These are phyloP conservation scores for Phaeomoniella chlamydospora DNA, from an alignment of 2,329 filamentous ascomycete genomes.

Conservation along the genomic window DNA sequence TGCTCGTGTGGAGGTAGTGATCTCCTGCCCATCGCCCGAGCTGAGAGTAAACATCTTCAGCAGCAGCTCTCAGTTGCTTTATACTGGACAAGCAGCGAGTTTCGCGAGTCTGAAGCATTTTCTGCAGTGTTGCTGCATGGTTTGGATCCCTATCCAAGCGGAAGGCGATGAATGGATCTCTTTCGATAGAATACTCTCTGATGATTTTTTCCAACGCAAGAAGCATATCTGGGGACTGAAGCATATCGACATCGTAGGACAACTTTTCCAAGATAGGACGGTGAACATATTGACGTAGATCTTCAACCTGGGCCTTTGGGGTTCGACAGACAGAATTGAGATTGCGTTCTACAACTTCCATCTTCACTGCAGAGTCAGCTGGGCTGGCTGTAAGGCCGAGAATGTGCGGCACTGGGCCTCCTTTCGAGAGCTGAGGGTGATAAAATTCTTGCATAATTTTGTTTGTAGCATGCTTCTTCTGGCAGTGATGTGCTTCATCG, in stretches of 20 bases:
- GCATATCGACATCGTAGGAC: conserved; percentile 10
- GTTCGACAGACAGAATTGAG: conserved; percentile 56
- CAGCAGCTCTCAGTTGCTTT: not conserved
- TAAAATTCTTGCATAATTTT: conserved; percentile 64
- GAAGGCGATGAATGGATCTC: conserved; percentile 48
- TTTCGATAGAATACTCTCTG: conserved; percentile 34
- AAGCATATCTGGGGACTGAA: conserved; percentile 19
- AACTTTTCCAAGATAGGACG: conserved; percentile 41
- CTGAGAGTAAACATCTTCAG: not conserved
- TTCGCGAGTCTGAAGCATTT: conserved; percentile 15
- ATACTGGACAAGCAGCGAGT: conserved; percentile 16
- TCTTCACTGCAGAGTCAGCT: conserved; percentile 31
- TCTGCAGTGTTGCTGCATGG: conserved; percentile 11
- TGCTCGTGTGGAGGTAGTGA: conserved; percentile 42
- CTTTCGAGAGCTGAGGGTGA: conserved; percentile 28
- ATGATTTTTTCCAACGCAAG: conserved; percentile 27
- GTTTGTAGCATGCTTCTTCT: conserved; percentile 47
- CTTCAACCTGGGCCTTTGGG: conserved; percentile 53
- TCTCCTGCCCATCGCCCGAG: conserved; percentile 47
- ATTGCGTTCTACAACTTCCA: conserved; percentile 44
- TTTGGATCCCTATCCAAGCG: conserved; percentile 20
- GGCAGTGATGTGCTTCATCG: conserved; percentile 77
- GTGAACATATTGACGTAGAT: conserved; percentile 55
- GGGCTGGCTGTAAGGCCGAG: conserved; percentile 74
- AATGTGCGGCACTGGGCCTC: conserved; percentile 42